These are phyloP conservation scores for Fusarium aywerte DNA, from an alignment of 2,329 filamentous ascomycete genomes.

Conservation along the genomic window DNA sequence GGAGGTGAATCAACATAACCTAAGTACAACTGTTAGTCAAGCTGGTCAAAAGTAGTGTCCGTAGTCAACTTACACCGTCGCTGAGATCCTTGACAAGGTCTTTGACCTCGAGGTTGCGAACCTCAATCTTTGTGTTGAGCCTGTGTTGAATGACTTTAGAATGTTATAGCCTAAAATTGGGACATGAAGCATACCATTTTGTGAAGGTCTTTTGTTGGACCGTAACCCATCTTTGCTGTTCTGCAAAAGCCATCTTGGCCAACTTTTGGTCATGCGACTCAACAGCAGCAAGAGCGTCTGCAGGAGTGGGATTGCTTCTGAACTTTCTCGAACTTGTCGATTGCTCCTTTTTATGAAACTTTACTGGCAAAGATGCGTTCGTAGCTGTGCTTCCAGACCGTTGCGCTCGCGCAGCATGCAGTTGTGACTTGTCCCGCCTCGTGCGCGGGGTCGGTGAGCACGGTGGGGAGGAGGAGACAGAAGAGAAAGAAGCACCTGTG, in stretches of 20 bases:
- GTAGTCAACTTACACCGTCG: slow-evolving; percentile 79
- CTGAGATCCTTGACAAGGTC: slow-evolving; percentile 90
- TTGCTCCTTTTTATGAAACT: slow-evolving; percentile 36
- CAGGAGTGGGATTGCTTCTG: slow-evolving; percentile 52
- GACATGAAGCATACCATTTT: slow-evolving; percentile 73
- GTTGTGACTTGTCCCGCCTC: slow-evolving; percentile 59
- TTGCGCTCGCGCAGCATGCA: slow-evolving; percentile 62
- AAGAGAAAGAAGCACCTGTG: slow-evolving; percentile 35
- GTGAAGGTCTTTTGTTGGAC: slow-evolving; percentile 99
- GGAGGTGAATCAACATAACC: slow-evolving; percentile 95
- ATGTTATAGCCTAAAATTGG: not conserved
- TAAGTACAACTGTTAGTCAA: slow-evolving; percentile 51
- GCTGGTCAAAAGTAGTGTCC: not conserved
- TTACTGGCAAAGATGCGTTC: slow-evolving; percentile 36
- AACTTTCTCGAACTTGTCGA: slow-evolving; percentile 41
- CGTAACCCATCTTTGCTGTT: slow-evolving; percentile 75
- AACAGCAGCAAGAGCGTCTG: slow-evolving; percentile 58
- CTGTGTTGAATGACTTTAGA: slow-evolving; percentile 56
- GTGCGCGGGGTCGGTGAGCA: slow-evolving; percentile 51
- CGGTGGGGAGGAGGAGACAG: slow-evolving; percentile 38
- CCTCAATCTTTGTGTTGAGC: slow-evolving; percentile 95
- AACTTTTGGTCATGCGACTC: slow-evolving; percentile 63
- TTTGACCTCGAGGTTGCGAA: slow-evolving; percentile 80
- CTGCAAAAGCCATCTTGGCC: slow-evolving; percentile 70
- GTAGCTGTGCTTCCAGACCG: slow-evolving; percentile 55